Conservation (phyloP, 2,329 filamentous ascomycete genomes). For the Macrophomina phaseolina region DNA sequence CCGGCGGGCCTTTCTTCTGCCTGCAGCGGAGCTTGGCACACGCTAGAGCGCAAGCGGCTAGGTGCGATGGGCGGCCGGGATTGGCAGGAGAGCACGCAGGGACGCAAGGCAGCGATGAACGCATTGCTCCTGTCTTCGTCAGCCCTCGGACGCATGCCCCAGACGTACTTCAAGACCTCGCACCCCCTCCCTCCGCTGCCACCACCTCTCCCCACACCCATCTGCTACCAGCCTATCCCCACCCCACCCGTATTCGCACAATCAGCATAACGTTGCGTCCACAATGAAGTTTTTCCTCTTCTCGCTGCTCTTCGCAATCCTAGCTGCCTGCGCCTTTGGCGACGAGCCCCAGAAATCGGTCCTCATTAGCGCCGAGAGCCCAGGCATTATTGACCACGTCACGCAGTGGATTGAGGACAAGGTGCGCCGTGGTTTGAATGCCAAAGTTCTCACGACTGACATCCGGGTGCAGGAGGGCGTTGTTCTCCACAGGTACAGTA, state of each 20-base stretch:
- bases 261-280: not conserved
- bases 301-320: slow-evolving; percentile 62
- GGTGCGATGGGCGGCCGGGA: slow-evolving; percentile 4
- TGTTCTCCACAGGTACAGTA: slow-evolving; percentile 84
- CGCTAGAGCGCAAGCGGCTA: slow-evolving; percentile 9
- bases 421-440: slow-evolving; percentile 48
- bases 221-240: not conserved
- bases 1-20: slow-evolving; percentile 16
- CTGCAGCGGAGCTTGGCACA: slow-evolving; percentile 7
- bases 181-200: slow-evolving; percentile 1
- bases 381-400: slow-evolving; percentile 70
- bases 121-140: slow-evolving; percentile 14
- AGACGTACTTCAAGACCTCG: slow-evolving; percentile 5
- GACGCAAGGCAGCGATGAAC: slow-evolving; percentile 6
- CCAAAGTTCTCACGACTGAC: not conserved
- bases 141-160: not conserved
- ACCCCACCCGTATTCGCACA: not conserved
- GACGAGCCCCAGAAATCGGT: slow-evolving; percentile 68
- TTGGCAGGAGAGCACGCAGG: slow-evolving; percentile 17
- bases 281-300: slow-evolving; percentile 70
- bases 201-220: not conserved
- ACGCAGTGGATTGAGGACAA: slow-evolving; percentile 72
- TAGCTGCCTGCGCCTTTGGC: slow-evolving; percentile 67
- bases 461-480: slow-evolving; percentile 61
- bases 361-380: slow-evolving; percentile 77